These are phyloP conservation scores for Litchi chinensis DNA, from an alignment of 345 rosid genomes.

Conservation along the genomic window DNA sequence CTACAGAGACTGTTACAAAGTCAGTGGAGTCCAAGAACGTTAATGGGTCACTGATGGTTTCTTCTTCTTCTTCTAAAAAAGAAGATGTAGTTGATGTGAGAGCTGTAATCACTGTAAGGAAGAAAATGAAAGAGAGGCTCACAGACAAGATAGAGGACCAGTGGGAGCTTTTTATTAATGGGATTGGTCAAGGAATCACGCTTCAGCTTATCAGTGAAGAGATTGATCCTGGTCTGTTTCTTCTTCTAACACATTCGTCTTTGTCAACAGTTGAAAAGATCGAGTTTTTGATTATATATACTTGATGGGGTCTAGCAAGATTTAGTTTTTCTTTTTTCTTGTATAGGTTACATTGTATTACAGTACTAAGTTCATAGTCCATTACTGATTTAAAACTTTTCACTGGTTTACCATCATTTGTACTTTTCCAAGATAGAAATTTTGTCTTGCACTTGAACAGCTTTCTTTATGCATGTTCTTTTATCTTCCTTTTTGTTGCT, in stretches of 20 bases:
- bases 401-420: too few relatives aligned
- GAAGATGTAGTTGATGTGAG: slow-evolving; percentile 43
- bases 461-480: too few relatives aligned
- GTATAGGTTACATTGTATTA: too few relatives aligned
- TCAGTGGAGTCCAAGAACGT: slow-evolving; percentile 24
- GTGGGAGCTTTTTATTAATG: slow-evolving; percentile 65
- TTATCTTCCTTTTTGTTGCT: too few relatives aligned
- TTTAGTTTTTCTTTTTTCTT: too few relatives aligned
- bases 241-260: not conserved
- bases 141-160: slow-evolving; percentile 70
- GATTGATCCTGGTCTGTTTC: slow-evolving; percentile 70
- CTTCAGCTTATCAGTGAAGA: slow-evolving; percentile 86
- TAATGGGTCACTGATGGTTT: slow-evolving; percentile 21
- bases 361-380: too few relatives aligned
- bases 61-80: not conserved
- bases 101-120: slow-evolving; percentile 74
- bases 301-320: too few relatives aligned
- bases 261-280: too few relatives aligned
- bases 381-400: too few relatives aligned
- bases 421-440: too few relatives aligned
- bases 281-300: too few relatives aligned
- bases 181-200: slow-evolving; percentile 77
- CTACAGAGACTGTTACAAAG: slow-evolving; percentile 41
- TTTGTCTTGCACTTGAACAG: too few relatives aligned
- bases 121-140: slow-evolving; percentile 79